Conservation (phyloP, 306 rosid genomes). For the Castanea sativa region DNA sequence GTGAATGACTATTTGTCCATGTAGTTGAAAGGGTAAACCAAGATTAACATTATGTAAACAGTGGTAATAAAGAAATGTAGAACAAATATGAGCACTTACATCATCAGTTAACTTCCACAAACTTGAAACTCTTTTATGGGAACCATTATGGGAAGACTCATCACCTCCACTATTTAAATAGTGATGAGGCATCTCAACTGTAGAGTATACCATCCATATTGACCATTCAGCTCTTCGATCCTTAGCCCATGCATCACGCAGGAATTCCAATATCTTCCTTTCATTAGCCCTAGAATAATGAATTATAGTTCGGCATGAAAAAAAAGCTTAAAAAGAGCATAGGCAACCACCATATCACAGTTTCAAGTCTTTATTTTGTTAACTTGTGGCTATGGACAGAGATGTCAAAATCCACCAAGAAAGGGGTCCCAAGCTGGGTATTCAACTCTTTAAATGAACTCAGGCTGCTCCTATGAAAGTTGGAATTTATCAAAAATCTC, state of each 20-base stretch:
- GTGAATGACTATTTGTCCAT: constrained; percentile 2
- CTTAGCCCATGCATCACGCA: constrained; percentile 68
- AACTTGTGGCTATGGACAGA: neutral
- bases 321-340: neutral
- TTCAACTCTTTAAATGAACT: neutral
- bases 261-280: constrained; percentile 57
- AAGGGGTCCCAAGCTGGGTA: neutral
- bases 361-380: neutral
- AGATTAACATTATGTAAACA: constrained; percentile 1
- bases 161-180: constrained; percentile 54
- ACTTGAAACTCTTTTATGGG: constrained; percentile 58
- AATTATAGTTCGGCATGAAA: constrained; percentile 23
- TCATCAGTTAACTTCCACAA: constrained; percentile 74
- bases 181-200: constrained; percentile 95
- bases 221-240: constrained; percentile 94
- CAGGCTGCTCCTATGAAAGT: neutral
- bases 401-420: neutral
- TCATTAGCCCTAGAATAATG: constrained; percentile 59
- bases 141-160: constrained; percentile 47
- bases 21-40: neutral
- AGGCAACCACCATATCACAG: constrained; percentile 4
- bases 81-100: constrained; percentile 48
- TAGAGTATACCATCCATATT: constrained; percentile 93
- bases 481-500: neutral
- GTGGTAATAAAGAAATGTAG: constrained; percentile 9